These are phyloP conservation scores for Hordeum vulgare DNA, from an alignment of 176 grass and related monocot genomes.

Conservation along the genomic window DNA sequence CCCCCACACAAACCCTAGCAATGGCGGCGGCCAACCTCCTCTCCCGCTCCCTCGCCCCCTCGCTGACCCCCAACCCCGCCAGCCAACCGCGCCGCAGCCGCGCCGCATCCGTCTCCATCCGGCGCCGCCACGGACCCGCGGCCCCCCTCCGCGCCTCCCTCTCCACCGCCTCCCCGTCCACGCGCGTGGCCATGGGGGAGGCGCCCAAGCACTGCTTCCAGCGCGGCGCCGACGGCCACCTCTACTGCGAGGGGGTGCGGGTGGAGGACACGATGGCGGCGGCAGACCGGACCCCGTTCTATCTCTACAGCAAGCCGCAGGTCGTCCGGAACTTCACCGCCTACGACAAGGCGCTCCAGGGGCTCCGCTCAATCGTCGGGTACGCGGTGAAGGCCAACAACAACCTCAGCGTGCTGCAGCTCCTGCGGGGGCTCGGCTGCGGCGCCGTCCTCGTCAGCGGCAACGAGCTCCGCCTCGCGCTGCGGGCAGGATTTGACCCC, in stretches of 20 bases:
- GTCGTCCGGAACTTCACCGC: conserved; percentile 73
- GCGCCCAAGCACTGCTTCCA: conserved; percentile 56
- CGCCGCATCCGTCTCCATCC: neutral
- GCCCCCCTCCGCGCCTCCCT: conserved; percentile 26
- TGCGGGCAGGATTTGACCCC: conserved; percentile 69
- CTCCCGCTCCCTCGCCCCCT: conserved; percentile 19
- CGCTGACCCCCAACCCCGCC: conserved; percentile 3
- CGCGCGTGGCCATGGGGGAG: neutral
- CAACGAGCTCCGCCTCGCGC: conserved; percentile 80
- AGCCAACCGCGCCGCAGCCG: neutral
- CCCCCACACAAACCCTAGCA: conserved; percentile 17
- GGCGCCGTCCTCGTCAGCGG: conserved; percentile 93
- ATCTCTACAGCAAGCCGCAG: conserved; percentile 94
- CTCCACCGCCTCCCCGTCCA: conserved; percentile 34
- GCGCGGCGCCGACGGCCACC: conserved; percentile 58
- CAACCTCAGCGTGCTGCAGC: conserved; percentile 68
- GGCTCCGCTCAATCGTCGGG: conserved; percentile 63
- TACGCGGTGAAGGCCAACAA: conserved; percentile 98
- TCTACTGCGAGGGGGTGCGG: conserved; percentile 74
- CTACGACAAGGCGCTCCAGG: conserved; percentile 70
- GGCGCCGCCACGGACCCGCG: neutral
- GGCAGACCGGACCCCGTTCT: conserved; percentile 81
- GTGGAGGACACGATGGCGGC: conserved; percentile 74
- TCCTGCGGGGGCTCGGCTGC: conserved; percentile 65
- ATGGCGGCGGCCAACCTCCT: conserved; percentile 67